Base-by-base conservation (phyloP, 257 asterid genomes). In the Jacaranda mimosifolia region DNA sequence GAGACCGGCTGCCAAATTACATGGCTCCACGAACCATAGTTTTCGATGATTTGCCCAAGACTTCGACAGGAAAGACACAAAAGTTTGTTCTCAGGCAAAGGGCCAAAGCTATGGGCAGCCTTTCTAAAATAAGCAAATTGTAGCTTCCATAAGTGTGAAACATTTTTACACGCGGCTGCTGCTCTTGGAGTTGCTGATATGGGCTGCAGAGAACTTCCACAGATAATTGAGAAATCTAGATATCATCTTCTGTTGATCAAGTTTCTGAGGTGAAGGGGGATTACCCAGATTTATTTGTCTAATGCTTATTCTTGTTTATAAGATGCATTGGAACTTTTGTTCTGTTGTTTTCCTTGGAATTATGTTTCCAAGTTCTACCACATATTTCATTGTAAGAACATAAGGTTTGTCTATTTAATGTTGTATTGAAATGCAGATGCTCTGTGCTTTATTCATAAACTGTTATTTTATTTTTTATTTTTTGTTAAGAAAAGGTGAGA, bases 41-140 rank as follows among this genome's bases (percentile, higher is more conserved):
- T 14, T 91, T 92, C 12, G 85, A 86, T 72, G 95, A 92, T 55
- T 80, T 92, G 84, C 95, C 97, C 0, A 81, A 81, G 62, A 91
- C 89, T 49, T 83, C 91, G 5, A 86, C 97, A 2, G 97, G 97
- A 4, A 91, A 92, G 85, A 80, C 87, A 5, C 97, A 91, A 57
- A 92, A 92, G 64, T 86, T 81, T 74, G 77, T 85, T 58, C 91
- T 92, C 11, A 83, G 92, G 83, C 85, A 84, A 9, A 81, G 74
- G 58, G 91, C 86, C 35, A 87, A 72, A 57, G 77, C 79, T 14
- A 83, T 83, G 86, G 85, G 84, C 0, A 46, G 68, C 63, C 84
- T 83, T 52, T 48, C 79, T 1, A 67, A 52, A 21, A 49, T 7
- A 12, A 83, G 84, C 79, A 79, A 68, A 66, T 53, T 83, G 79